A percentile compares a stretch with the other conserved stretches of the same genome.
These are phyloP conservation scores for Claviceps pazoutovae DNA, from an alignment of 2,329 filamentous ascomycete genomes.

Conservation along the genomic window DNA sequence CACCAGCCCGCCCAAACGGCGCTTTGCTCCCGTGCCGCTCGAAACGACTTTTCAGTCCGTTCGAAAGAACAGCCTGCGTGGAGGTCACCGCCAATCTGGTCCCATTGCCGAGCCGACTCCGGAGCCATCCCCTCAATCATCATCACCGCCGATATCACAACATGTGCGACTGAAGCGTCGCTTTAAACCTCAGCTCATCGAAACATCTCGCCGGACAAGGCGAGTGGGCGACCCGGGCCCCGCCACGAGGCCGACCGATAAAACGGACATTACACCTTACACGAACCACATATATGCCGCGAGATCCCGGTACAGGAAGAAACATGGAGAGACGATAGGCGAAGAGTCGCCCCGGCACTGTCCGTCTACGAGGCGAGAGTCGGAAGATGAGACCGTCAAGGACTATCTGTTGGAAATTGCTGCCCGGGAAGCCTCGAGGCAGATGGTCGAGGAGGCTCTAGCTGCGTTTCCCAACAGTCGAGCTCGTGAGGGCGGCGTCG, in stretches of 20 bases:
- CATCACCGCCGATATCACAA: conserved; percentile 27
- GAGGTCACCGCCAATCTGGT: conserved; percentile 16
- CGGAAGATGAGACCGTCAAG: conserved; percentile 61
- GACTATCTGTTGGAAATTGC: conserved; percentile 68
- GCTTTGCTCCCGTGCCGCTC: conserved; percentile 56
- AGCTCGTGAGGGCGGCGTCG: conserved; percentile 53
- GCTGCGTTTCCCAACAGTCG: conserved; percentile 64
- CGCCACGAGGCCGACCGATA: conserved; percentile 50
- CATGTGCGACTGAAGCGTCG: conserved; percentile 29
- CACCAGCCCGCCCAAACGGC: conserved; percentile 32
- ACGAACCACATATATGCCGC: conserved; percentile 44
- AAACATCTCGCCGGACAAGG: conserved; percentile 60
- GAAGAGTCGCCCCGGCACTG: conserved; percentile 18
- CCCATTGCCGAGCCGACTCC: conserved; percentile 45
- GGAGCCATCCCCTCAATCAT: conserved; percentile 36
- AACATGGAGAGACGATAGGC: conserved; percentile 16
- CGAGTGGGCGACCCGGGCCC: conserved; percentile 50
- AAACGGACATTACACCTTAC: conserved; percentile 57
- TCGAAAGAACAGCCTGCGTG: conserved; percentile 19
- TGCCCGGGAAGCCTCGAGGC: conserved; percentile 64
- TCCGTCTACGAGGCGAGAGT: conserved; percentile 44
- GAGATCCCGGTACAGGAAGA: conserved; percentile 25
- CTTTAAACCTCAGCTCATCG: conserved; percentile 70
- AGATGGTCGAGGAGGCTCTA: conserved; percentile 63
- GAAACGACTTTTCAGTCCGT: conserved; percentile 55